These are phyloP conservation scores for Pythium coloratum DNA, from an alignment of 352 stramenopile genomes.

Conservation along the genomic window DNA sequence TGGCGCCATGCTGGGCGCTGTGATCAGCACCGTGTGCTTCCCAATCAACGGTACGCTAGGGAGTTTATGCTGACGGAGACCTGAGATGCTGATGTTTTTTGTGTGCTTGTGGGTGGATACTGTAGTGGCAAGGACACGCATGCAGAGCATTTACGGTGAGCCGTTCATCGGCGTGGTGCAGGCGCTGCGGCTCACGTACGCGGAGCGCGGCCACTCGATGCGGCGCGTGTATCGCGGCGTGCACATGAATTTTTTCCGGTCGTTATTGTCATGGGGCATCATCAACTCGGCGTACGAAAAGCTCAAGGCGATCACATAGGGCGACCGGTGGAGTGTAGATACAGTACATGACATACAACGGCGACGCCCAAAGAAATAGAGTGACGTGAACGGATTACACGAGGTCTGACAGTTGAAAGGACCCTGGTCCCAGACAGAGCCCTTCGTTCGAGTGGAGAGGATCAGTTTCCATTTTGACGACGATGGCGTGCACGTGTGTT, in stretches of 20 bases:
- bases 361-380: background rate
- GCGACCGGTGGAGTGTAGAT: background rate
- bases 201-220: constrained; percentile 62
- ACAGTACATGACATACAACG: background rate
- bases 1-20: constrained; percentile 75
- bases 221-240: constrained; percentile 80
- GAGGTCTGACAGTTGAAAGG: no score
- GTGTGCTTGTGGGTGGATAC: background rate
- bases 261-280: constrained; percentile 88
- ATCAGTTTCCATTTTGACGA: background rate
- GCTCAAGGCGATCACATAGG: constrained; percentile 73
- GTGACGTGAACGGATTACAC: background rate
- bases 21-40: constrained; percentile 86
- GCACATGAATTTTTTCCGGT: constrained; percentile 88
- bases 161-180: constrained; percentile 56
- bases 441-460: no score
- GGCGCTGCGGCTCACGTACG: constrained; percentile 68
- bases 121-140: constrained; percentile 72
- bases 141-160: constrained; percentile 80
- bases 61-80: background rate
- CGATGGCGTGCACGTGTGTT: background rate
- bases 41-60: constrained; percentile 67
- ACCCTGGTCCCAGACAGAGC: no score
- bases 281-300: constrained; percentile 91
- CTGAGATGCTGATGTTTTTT: background rate